Base-by-base conservation (phyloP, 2,329 filamentous ascomycete genomes). In the Beauveria asiatica region DNA sequence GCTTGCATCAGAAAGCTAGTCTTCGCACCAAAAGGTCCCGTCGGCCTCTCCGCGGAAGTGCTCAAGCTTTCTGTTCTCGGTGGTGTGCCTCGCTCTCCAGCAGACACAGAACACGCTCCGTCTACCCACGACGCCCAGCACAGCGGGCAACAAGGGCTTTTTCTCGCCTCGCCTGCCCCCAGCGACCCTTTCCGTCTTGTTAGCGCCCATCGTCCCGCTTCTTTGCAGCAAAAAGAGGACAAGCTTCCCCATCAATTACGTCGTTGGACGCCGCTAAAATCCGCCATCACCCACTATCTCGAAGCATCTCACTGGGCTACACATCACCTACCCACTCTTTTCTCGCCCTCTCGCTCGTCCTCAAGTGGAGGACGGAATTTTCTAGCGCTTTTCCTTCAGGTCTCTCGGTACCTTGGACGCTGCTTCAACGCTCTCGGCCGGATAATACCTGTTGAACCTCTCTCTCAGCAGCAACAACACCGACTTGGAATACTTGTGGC, bases 161-260 rank as follows among this genome's bases (percentile, higher is more conserved):
- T 23, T 41, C 45, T 42, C 55, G 55, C 33, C 56, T 51, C 46
- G 56, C 57, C 48, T 59, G 41, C 19, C 48, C 48, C 19, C 37
- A 37, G 25, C 39, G 48, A 59, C 30, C 57, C 49, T 48, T 59
- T 52, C 48, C 41, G 37, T 27, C 48, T 13, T 39, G 27, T 48
- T 59, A 53, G 57, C 49, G 57, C 57, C 41, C 49, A 39, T 53
- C 53, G 57, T 52, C 49, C 49, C 48, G 49, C 57, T 59, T 59
- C 57, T 41, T 46, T 11, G 39, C 57, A 44, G 46, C 13, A 19
- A 21, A 52, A 51, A 45, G 30, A 59, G 41, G 57, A 53, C 46
- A 53, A 58, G 56, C 56, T 39, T 33, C 48, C 25, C 49, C 57
- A 54, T 60, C 57, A 37, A 60, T 60, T 60, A 60, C 57, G 57